Conservation (phyloP, 345 rosid genomes). For the Capsella bursapastoris region DNA sequence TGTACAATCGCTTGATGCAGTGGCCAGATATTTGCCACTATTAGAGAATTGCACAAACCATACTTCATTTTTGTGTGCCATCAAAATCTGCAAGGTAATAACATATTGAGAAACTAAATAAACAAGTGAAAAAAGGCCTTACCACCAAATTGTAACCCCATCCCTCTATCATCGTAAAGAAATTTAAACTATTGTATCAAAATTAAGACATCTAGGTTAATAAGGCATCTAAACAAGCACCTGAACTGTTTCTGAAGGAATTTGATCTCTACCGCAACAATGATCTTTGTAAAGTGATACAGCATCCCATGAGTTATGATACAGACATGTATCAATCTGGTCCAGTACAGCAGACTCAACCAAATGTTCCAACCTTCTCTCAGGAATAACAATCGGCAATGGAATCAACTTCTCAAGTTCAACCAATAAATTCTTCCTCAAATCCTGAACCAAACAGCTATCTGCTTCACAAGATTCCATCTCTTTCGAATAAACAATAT, state of each 20-base stretch:
- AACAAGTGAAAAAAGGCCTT: constrained; percentile 13
- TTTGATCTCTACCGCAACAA: constrained; percentile 69
- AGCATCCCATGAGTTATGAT: constrained; percentile 65
- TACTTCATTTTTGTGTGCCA: constrained; percentile 83
- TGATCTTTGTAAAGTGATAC: constrained; percentile 80
- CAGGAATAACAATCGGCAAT: constrained; percentile 60
- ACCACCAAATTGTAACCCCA: constrained; percentile 5
- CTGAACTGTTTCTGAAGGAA: constrained; percentile 87
- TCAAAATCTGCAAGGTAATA: constrained; percentile 66
- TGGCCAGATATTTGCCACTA: constrained; percentile 79
- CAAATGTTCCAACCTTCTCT: constrained; percentile 70
- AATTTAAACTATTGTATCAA: not conserved
- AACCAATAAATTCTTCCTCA: constrained; percentile 56
- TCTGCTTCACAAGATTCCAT: constrained; percentile 51
- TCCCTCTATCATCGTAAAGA: not conserved
- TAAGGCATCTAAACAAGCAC: constrained; percentile 46
- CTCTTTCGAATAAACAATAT: constrained; percentile 54
- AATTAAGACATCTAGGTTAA: constrained; percentile 9
- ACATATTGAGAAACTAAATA: constrained; percentile 13
- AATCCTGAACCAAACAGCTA: constrained; percentile 43
- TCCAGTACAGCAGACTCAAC: constrained; percentile 66
- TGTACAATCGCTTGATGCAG: constrained; percentile 90
- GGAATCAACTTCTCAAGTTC: constrained; percentile 72
- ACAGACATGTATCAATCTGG: constrained; percentile 69
- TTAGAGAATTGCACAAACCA: constrained; percentile 94